phyloP scores from a whole-genome alignment of 2,329 filamentous ascomycete species.

The Monosporascus ibericus region DNA sequence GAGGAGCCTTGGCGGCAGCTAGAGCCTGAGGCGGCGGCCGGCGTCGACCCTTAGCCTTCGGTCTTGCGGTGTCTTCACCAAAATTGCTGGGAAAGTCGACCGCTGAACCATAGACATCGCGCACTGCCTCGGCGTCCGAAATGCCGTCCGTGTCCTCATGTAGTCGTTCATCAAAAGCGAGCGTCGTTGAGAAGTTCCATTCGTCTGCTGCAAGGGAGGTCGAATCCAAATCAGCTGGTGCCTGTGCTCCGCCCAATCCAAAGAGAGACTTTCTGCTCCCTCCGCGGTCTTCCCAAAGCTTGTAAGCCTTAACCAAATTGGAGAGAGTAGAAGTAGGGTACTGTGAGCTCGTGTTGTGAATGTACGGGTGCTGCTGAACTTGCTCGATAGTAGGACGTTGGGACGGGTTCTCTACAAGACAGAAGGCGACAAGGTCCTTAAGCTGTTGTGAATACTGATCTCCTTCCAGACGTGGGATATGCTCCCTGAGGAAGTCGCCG shows the following conservation, averaged over 20 bases:
- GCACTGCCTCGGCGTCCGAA: conserved; percentile 46
- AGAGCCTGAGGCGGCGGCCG: conserved; percentile 53
- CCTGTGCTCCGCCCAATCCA: conserved; percentile 52
- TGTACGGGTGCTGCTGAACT: conserved; percentile 64
- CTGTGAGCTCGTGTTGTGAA: conserved; percentile 53
- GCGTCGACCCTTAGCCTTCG: conserved; percentile 46
- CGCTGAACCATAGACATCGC: conserved; percentile 53
- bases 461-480: conserved; percentile 64
- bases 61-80: conserved; percentile 46
- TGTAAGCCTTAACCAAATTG: conserved; percentile 65
- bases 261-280: conserved; percentile 64
- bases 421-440: conserved; percentile 66
- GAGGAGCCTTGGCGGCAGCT: conserved; percentile 49
- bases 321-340: conserved; percentile 61
- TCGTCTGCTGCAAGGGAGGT: conserved; percentile 49
- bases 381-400: conserved; percentile 64
- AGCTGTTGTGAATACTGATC: conserved; percentile 64
- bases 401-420: conserved; percentile 61
- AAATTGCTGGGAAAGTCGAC: conserved; percentile 45
- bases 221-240: conserved; percentile 37
- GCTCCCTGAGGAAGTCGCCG: conserved; percentile 51
- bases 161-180: conserved; percentile 56
- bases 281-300: conserved; percentile 68
- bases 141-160: conserved; percentile 42
- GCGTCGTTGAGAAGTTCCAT: conserved; percentile 63